Evolutionary conservation across 768 basidiomycete species (phyloP), one percentile per base, ranked within the genome.

Genomic region (Macrocybe gigantea): DNA sequence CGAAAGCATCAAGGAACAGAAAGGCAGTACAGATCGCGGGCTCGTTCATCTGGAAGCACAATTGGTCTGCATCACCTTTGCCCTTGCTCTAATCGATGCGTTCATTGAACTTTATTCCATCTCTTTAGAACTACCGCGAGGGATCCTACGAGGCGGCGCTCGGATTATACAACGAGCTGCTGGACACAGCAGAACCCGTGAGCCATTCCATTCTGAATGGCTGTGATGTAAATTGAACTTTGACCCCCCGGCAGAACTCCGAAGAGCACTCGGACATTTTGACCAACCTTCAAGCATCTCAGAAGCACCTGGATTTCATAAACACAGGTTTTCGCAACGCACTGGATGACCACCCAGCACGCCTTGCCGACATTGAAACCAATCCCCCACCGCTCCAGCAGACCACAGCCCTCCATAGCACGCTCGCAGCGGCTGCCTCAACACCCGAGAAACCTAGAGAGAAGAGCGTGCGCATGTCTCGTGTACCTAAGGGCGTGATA

Each of bases 191-290:
- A 41, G 81, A 88, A 51, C 79, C 82, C 38, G 92, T 93, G 60
- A 58, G 86, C 73, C 34, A 45, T 52, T 33, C 33, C 33, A 22
- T 33, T 30, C 40, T 22, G 22, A 22, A 22, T 22, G 22, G 22
- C 22, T 22, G 22, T 22, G 22, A 22, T 22, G 22, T 22, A 22
- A 22, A 22, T 22, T 22, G 22, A 22, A 13, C 52, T 40, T 38
- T 52, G 32, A 41, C 34, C 7, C 36, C 47, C 55, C 47, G 47
- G 38, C 60, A 93, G 92, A 71, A 83, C 57, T 85, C 89, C 29
- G 88, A 94, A 57, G 93, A 95, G 68, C 80, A 92, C 59, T 79
- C 87, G 5, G 93, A 94, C 61, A 82, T 94, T 60, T 71, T 85
- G 35, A 91, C 82, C 51, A 95, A 96, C 65, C 79, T 94, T 49